phyloP scores from a whole-genome alignment of 805 yeast species.

The Candida rishiriensis region DNA sequence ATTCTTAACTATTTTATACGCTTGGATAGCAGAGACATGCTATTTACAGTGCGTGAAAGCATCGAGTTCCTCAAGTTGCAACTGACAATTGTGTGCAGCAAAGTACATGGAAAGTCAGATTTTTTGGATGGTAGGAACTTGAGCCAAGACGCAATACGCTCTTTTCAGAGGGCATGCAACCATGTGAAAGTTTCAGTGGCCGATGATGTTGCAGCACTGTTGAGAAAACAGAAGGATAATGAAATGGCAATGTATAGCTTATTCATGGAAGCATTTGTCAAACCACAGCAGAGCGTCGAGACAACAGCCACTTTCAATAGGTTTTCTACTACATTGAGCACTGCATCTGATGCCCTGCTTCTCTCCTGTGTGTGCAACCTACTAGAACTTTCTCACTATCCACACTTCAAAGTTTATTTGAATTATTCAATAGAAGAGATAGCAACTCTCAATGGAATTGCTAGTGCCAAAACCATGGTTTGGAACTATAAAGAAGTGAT shows the following conservation, averaged over 20 bases:
- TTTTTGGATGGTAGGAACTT: background rate
- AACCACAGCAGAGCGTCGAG: conserved; percentile 38
- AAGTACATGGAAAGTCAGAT: conserved; percentile 1
- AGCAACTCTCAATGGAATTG: conserved; percentile 15
- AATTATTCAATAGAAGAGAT: conserved; percentile 23
- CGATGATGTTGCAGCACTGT: conserved; percentile 8
- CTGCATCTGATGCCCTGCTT: conserved; percentile 28
- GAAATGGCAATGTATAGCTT: conserved; percentile 30
- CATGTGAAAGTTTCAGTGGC: conserved; percentile 21
- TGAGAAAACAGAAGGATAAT: background rate
- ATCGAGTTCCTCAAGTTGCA: conserved; percentile 31
- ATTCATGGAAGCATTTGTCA: conserved; percentile 27
- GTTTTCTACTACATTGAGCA: conserved; percentile 32
- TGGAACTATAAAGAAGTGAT: conserved; percentile 30
- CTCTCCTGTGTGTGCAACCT: conserved; percentile 37
- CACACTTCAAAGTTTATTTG: conserved; percentile 30
- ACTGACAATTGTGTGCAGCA: conserved; percentile 25
- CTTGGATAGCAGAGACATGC: conserved; percentile 36
- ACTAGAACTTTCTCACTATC: conserved; percentile 35
- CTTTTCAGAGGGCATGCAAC: conserved; percentile 16
- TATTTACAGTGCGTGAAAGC: conserved; percentile 35
- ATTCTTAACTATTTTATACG: conserved; percentile 41
- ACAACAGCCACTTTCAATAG: conserved; percentile 33
- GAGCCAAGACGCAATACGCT: background rate
- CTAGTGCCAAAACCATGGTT: conserved; percentile 24